phyloP scores from a whole-genome alignment of 495 filamentous ascomycete genomes.

The Aspergillus campestris region DNA sequence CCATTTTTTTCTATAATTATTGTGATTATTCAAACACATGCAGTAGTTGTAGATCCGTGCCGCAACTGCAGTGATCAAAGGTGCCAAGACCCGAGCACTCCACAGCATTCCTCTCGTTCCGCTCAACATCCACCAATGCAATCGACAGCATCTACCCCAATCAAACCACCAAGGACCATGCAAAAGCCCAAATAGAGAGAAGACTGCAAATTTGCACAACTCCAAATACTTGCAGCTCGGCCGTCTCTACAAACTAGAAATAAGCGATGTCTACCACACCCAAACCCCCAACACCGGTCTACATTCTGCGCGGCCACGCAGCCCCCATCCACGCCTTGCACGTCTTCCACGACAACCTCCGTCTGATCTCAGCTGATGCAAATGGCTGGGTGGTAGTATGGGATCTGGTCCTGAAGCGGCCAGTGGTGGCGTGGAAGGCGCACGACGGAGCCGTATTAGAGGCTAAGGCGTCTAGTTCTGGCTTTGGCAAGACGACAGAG shows the following conservation, averaged over 20 bases:
- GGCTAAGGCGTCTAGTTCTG: constrained; percentile 45
- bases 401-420: constrained; percentile 73
- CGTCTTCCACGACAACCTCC: constrained; percentile 64
- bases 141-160: too few species aligned
- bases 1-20: too few species aligned
- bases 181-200: too few species aligned
- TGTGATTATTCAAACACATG: too few species aligned
- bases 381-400: constrained; percentile 85
- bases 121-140: too few species aligned
- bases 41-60: too few species aligned
- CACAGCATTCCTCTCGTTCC: too few species aligned
- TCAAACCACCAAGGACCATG: too few species aligned
- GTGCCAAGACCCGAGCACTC: too few species aligned
- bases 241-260: neutral
- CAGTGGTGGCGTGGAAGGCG: constrained; percentile 79
- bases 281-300: constrained; percentile 60
- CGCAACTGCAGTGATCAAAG: too few species aligned
- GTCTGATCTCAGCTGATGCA: constrained; percentile 79
- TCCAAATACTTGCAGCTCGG: too few species aligned
- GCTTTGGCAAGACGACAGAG: constrained; percentile 45
- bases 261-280: neutral
- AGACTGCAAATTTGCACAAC: too few species aligned
- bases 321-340: constrained; percentile 70
- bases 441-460: constrained; percentile 75
- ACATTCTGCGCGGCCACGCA: constrained; percentile 82